Percentiles rank a stretch among this genome's conserved stretches.
Evolutionary conservation across 2,329 filamentous ascomycete species (phyloP).

Genomic region (Monosporascus sp.): DNA sequence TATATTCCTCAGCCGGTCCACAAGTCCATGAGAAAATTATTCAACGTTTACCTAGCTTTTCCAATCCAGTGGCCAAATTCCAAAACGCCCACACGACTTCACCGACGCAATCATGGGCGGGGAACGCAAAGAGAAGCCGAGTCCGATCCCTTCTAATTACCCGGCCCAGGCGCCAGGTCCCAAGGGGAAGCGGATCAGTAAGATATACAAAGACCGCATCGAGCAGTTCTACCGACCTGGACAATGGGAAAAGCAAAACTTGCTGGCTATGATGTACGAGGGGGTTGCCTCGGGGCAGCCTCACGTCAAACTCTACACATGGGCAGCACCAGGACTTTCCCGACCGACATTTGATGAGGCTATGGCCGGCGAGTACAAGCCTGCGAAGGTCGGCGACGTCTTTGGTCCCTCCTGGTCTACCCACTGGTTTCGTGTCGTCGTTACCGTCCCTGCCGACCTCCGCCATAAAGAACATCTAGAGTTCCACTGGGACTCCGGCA

Average conservation of each 20-base stretch:
- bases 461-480: conserved; percentile 77
- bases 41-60: conserved; percentile 5
- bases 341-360: conserved; percentile 87
- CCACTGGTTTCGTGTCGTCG: conserved; percentile 87
- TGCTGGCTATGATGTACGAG: conserved; percentile 71
- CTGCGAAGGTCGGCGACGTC: conserved; percentile 67
- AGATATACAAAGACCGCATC: conserved; percentile 81
- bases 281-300: conserved; percentile 61
- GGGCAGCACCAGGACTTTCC: conserved; percentile 72
- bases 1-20: background rate
- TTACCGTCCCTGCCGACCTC: conserved; percentile 72
- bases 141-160: conserved; percentile 43
- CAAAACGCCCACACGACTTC: conserved; percentile 4
- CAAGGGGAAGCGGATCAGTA: conserved; percentile 73
- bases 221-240: conserved; percentile 73
- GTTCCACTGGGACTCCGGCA: conserved; percentile 92
- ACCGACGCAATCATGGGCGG: conserved; percentile 44
- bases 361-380: conserved; percentile 65
- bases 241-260: conserved; percentile 71
- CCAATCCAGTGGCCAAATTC: conserved; percentile 5
- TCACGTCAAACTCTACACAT: conserved; percentile 79
- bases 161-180: conserved; percentile 47
- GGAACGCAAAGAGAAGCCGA: conserved; percentile 35
- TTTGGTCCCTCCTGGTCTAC: conserved; percentile 97
- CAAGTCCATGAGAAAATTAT: background rate